Conservation (phyloP, 306 rosid genomes). For the Styphnolobium japonicum region DNA sequence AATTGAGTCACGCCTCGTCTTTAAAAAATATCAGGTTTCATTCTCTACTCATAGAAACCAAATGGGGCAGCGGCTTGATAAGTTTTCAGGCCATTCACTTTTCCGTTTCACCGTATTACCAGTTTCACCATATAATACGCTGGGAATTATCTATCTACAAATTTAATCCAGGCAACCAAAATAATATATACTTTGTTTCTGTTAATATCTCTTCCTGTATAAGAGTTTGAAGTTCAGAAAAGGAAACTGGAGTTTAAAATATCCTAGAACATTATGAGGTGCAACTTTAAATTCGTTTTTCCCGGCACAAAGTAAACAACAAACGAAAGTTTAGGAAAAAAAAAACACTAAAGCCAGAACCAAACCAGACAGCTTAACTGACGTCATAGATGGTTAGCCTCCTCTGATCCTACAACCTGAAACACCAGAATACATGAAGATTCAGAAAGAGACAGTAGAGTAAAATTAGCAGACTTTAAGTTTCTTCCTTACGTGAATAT, state of each 20-base stretch:
- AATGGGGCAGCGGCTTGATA: neutral
- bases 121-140: neutral
- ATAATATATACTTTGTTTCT: slow-evolving; percentile 4
- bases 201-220: slow-evolving; percentile 11
- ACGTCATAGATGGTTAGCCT: slow-evolving; percentile 17
- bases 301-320: slow-evolving; percentile 7
- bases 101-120: slow-evolving; percentile 5
- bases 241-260: slow-evolving; percentile 18
- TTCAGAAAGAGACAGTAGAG: slow-evolving; percentile 1
- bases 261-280: neutral
- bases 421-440: slow-evolving; percentile 32
- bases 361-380: slow-evolving; percentile 19
- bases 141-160: neutral
- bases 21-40: no score
- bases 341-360: neutral
- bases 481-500: slow-evolving; percentile 66
- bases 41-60: neutral
- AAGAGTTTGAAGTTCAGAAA: neutral
- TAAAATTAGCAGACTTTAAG: neutral
- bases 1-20: no score
- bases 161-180: slow-evolving; percentile 3
- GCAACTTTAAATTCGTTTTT: neutral
- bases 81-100: neutral
- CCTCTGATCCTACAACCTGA: slow-evolving; percentile 66
- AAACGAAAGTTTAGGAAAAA: neutral